Evolutionary conservation across 2,329 filamentous ascomycete species (phyloP), one percentile per base, ranked within the genome.

Genomic region (Colletotrichum lini): DNA sequence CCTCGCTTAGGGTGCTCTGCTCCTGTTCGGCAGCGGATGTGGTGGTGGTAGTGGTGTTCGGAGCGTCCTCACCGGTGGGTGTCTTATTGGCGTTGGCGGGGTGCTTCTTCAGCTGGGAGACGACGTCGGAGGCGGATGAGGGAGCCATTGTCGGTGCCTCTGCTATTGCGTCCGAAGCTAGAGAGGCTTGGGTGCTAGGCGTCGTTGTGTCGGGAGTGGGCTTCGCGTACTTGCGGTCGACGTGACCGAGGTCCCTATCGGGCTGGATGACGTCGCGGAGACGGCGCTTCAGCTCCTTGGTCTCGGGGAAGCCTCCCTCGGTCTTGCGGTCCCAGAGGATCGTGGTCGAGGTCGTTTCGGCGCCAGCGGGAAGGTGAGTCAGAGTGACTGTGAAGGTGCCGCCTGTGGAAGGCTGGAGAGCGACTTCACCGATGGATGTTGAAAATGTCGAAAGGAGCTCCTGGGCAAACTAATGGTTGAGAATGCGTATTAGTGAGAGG

Each of bases 381-480:
- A 97, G 88, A 70, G 91, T 88, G 15, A 98, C 91, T 26, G 89
- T 87, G 78, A 98, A 99, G 2, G 93, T 86, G 0, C 96, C 96
- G 21, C 96, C 95, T 0, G 94, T 97, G 16, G 91, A 87, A 0
- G 96, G 96, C 74, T 97, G 90, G 9, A 99, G 88, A 18, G 96
- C 91, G 12, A 98, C 92, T 81, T 98, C 96, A 72, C 95, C 95
- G 2, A 98, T 88, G 54, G 90, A 87, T 2, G 91, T 94, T 65
- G 90, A 90, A 84, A 99, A 99, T 0, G 96, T 99, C 1, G 94
- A 97, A 47, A 99, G 90, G 54, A 99, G 91, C 82, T 98, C 96
- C 86, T 98, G 96, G 59, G 92, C 96, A 81, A 93, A 98, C 94
- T 98, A 75, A 6, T 57, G n/a, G 40, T 54, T 18, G 13, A 8